These are phyloP conservation scores for Colletotrichum gloeosporioides DNA, from an alignment of 2,329 filamentous ascomycete species.

Conservation along the genomic window DNA sequence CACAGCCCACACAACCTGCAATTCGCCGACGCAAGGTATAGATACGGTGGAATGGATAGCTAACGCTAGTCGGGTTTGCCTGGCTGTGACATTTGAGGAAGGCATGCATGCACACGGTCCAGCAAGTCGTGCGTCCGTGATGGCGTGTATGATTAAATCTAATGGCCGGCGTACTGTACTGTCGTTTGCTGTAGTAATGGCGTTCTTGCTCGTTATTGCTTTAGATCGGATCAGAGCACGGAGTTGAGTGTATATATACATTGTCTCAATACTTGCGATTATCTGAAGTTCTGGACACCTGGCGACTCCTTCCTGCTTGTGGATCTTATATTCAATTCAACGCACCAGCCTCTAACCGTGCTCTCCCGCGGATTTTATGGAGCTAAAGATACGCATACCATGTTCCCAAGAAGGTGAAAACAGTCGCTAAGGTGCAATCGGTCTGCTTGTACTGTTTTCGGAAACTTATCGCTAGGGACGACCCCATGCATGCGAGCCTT, in stretches of 20 bases:
- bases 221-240: background rate
- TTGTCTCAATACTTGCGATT: background rate
- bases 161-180: background rate
- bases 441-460: background rate
- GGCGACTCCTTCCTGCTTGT: background rate
- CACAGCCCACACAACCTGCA: constrained; percentile 26
- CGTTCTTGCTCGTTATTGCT: background rate
- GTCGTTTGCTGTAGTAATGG: background rate
- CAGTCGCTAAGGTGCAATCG: background rate
- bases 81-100: background rate
- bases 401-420: background rate
- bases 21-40: constrained; percentile 35
- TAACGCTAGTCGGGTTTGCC: background rate
- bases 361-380: background rate
- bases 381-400: background rate
- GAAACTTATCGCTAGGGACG: background rate
- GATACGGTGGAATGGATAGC: background rate
- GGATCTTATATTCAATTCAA: background rate
- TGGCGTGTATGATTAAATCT: background rate
- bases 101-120: background rate
- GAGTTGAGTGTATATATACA: background rate
- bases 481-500: background rate
- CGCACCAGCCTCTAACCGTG: background rate
- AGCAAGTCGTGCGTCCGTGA: background rate
- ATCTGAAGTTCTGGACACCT: background rate